These are phyloP conservation scores for Talaromyces sp. DNA, from an alignment of 2,329 filamentous ascomycete species.

Conservation along the genomic window DNA sequence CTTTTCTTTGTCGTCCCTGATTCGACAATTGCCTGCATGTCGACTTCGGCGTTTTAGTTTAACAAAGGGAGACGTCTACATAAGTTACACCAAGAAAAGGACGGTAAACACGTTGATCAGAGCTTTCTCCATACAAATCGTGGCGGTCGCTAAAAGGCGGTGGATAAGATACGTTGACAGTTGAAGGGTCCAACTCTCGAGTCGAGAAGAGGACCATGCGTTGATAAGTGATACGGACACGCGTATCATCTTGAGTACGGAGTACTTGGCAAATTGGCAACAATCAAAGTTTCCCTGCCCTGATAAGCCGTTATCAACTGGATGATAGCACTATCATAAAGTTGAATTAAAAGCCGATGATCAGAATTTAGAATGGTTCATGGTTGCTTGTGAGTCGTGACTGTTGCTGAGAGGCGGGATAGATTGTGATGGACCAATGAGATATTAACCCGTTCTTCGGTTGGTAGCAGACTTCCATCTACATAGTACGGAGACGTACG, in stretches of 20 bases:
- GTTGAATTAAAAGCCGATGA: not conserved
- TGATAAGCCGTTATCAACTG: not conserved
- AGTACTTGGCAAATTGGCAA: not conserved
- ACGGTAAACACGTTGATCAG: not conserved
- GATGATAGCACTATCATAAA: not conserved
- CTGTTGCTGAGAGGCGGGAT: not conserved
- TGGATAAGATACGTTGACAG: not conserved
- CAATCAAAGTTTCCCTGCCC: not conserved
- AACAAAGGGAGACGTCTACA: not conserved
- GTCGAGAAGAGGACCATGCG: not conserved
- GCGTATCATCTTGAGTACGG: not conserved
- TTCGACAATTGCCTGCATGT: slow-evolving; percentile 2
- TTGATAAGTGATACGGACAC: not conserved
- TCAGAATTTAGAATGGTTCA: not conserved
- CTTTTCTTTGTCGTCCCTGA: not conserved
- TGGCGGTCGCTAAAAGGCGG: not conserved
- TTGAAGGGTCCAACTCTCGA: not conserved
- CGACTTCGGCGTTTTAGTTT: not conserved
- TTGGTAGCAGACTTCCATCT: not conserved
- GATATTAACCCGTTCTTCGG: not conserved
- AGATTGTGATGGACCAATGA: not conserved
- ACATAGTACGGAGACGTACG: no score
- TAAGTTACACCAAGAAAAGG: not conserved
- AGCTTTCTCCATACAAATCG: not conserved
- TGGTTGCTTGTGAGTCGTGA: not conserved